phyloP scores from a whole-genome alignment of 1,284 basidiomycete genomes.

The Stereum hirsutum region DNA sequence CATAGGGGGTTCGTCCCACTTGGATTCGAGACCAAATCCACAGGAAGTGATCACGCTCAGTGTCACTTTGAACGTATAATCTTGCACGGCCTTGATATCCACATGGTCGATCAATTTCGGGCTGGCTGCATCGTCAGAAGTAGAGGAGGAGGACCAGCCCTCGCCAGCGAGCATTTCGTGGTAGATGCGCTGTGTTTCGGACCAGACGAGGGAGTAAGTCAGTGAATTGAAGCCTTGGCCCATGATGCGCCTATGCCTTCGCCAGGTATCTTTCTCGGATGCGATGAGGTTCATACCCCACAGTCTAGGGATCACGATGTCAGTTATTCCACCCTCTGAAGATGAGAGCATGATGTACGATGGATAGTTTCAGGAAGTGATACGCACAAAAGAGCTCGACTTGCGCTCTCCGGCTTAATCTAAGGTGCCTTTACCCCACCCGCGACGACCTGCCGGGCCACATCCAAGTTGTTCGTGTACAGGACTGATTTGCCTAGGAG shows the following conservation, averaged over 20 bases:
- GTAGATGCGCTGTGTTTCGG: constrained; percentile 9
- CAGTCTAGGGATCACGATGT: constrained; percentile 3
- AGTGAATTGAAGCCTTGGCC: constrained; percentile 12
- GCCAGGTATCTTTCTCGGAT: constrained; percentile 11
- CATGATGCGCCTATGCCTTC: constrained; percentile 11
- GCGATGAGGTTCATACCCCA: constrained; percentile 11
- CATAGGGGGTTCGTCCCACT: constrained; percentile 1
- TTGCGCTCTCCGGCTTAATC: constrained; percentile 9
- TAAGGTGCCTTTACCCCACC: constrained; percentile 9
- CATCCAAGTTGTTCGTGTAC: constrained; percentile 7
- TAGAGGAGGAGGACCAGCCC: constrained; percentile 6
- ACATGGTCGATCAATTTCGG: not conserved
- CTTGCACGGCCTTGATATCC: not conserved
- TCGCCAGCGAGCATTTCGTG: constrained; percentile 9
- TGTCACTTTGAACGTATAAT: constrained; percentile 4
- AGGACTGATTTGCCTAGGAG: constrained; percentile 20
- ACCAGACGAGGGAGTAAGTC: constrained; percentile 12
- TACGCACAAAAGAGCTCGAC: not conserved
- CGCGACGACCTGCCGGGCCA: constrained; percentile 9
- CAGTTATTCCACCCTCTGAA: no score
- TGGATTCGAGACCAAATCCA: constrained; percentile 1
- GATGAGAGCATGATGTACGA: not conserved
- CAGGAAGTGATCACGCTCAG: constrained; percentile 1
- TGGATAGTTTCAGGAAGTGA: not conserved
- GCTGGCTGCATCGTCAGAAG: not conserved